Evolutionary conservation across 2,329 filamentous ascomycete species (phyloP), one percentile per base, ranked within the genome.

Genomic region (Arthrobotrys sinensis): DNA sequence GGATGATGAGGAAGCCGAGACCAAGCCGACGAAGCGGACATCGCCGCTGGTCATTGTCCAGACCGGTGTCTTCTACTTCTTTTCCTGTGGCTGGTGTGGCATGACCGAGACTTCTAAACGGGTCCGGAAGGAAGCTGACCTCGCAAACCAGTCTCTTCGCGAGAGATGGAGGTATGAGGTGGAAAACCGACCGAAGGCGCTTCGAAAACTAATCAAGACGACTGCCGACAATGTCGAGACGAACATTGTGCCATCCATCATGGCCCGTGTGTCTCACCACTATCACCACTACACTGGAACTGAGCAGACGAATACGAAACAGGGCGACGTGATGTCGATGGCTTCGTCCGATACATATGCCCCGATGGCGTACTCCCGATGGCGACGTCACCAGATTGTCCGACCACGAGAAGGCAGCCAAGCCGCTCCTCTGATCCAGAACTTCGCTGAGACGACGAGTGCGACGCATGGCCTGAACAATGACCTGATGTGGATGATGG

Each of bases 61-160:
- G 16, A 79, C 76, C 28, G 76, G 76, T 46, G 55, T 79, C 68
- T 79, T 79, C 48, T 79, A 79, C 52, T 79, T 79, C 76, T 79
- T 79, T 50, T 79, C 76, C 60, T 79, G 76, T 34, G 68, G 69
- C 24, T 79, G 69, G 76, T 79, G 76, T 38, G 75, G 75, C 36
- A 71, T 72, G 75, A 78, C 67, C 75, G 75, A 78, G 45, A 71
- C 62, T 21, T 78, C 75, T 12, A 78, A 78, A 21, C 62, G 75
- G 7, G 75, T 78, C 6, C 62, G 75, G 21, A 78, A 78, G 43
- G 75, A 78, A 28, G 75, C 75, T 34, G 67, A 78, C 6, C 12
- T 78, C 5, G 75, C 75, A 3, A 78, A 78, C 28, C 50, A 72
- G 28, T 78, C 75, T 14, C 53, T 72, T 14, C 67, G 75, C 16